These are phyloP conservation scores for Phytophthora fragariae DNA, from an alignment of 352 stramenopile genomes.

Conservation along the genomic window DNA sequence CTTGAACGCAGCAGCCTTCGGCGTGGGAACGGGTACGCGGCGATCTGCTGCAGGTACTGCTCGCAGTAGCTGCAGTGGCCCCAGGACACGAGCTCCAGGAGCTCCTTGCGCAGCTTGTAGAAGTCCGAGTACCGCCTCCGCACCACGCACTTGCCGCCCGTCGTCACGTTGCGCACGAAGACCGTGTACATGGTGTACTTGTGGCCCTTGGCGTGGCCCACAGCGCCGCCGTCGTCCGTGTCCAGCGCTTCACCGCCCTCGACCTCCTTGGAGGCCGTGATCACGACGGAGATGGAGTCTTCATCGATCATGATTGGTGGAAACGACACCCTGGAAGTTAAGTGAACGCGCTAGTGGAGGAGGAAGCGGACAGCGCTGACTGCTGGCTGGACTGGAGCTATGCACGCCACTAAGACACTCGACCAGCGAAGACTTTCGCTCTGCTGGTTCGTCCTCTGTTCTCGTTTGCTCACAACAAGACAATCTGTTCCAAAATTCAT, in stretches of 20 bases:
- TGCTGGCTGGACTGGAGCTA: slow-evolving; percentile 17
- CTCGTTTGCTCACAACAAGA: slow-evolving; percentile 36
- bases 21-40: slow-evolving; percentile 81
- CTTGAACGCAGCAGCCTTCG: slow-evolving; percentile 80
- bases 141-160: slow-evolving; percentile 78
- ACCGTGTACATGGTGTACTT: slow-evolving; percentile 91
- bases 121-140: slow-evolving; percentile 88
- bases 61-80: slow-evolving; percentile 77
- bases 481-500: slow-evolving; percentile 13
- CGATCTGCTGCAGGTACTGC: slow-evolving; percentile 69
- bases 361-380: background rate
- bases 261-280: slow-evolving; percentile 68
- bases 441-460: slow-evolving; percentile 41
- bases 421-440: slow-evolving; percentile 11
- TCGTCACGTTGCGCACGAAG: slow-evolving; percentile 78
- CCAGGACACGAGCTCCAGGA: slow-evolving; percentile 84
- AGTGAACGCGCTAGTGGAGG: background rate
- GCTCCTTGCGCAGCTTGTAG: slow-evolving; percentile 84
- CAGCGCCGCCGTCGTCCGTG: slow-evolving; percentile 17
- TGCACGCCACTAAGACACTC: slow-evolving; percentile 27
- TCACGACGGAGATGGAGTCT: slow-evolving; percentile 70
- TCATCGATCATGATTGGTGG: slow-evolving; percentile 60
- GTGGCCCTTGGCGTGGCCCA: slow-evolving; percentile 46
- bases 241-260: slow-evolving; percentile 36
- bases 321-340: background rate